phyloP scores from a whole-genome alignment of 352 stramenopile species.

The Plasmopara muralis region DNA sequence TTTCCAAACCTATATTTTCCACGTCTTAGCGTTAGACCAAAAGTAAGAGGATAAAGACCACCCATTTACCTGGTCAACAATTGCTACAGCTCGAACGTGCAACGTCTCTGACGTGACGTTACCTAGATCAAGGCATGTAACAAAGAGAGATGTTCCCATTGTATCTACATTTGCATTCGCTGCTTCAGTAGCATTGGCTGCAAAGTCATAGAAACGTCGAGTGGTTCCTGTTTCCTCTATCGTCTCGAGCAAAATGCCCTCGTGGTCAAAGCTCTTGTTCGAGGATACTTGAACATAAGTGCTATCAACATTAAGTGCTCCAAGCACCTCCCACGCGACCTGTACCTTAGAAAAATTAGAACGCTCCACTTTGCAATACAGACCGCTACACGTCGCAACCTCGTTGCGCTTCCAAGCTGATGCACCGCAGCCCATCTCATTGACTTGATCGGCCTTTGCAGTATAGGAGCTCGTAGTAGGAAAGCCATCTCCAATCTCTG shows the following conservation, averaged over 20 bases:
- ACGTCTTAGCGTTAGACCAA: background rate
- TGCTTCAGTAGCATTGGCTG: conserved; percentile 24
- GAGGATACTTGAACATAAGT: conserved; percentile 65
- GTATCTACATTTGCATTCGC: conserved; percentile 40
- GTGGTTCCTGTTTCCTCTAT: conserved; percentile 40
- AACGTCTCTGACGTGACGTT: conserved; percentile 38
- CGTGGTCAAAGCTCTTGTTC: conserved; percentile 34
- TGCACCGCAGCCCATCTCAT: conserved; percentile 44
- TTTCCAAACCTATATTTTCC: conserved; percentile 48
- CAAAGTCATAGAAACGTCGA: conserved; percentile 58
- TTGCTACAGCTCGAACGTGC: conserved; percentile 56
- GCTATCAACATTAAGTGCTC: conserved; percentile 63
- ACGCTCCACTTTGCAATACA: conserved; percentile 27
- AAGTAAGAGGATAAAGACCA: background rate
- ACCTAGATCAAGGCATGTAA: conserved; percentile 46
- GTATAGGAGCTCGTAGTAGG: conserved; percentile 43
- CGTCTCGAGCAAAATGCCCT: conserved; percentile 43
- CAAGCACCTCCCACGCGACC: conserved; percentile 73
- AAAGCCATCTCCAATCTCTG: conserved; percentile 27
- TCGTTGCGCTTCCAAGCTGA: conserved; percentile 29
- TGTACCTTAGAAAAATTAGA: conserved; percentile 39
- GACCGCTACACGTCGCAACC: conserved; percentile 43
- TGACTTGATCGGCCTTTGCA: conserved; percentile 29
- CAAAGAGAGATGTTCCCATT: conserved; percentile 61
- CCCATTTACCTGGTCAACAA: conserved; percentile 57